Base-by-base conservation (phyloP, 768 basidiomycete genomes). In the Leccinum aurantiacum region DNA sequence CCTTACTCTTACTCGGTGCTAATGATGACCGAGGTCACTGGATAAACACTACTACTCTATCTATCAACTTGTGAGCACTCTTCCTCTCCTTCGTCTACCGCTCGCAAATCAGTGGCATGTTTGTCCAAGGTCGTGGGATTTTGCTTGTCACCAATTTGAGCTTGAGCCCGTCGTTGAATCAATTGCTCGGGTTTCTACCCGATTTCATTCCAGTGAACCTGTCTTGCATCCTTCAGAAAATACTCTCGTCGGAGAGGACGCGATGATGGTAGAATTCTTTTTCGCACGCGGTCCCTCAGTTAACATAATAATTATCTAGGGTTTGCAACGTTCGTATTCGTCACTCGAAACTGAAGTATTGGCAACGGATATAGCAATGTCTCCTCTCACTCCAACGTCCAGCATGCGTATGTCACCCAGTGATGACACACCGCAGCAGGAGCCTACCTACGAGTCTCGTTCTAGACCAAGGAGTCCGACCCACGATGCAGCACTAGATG, bases 61-160 rank as follows among this genome's bases (percentile, higher is more conserved):
- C 13, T 7, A 22, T 73, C 9, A 58, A 66, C 52, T 10, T 68
- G 72, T 73, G 55, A 62, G 72, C 15, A 3, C 13, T 60, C 29
- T 37, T 31, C 53, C 14, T 41, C 41, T 56, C 44, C 29, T 24
- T 27, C 8, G 10, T 47, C n/a, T 22, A 14, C 17, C 15, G 10
- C 38, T 60, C 11, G 48, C 29, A 31, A 61, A 61, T 46, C 17
- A 27, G 2, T n/a, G 2, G 4, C 9, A 44, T 25, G 9, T 19
- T 31, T 53, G 11, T 55, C 27, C 41, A 58, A 72, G 71, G 58
- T 38, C 13, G 25, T 72, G 71, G 71, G 60, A 65, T 25, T 72
- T 69, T 57, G 57, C 61, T 7, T 72, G 71, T 35, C 7, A 53
- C 17, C 53, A 60, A 15, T 64, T 25, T 17, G 71, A 67, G 33